A percentile compares a stretch with the other conserved stretches of the same genome.
Evolutionary conservation across 2,329 filamentous ascomycete genomes (phyloP).

Genomic region (Colletotrichum tabaci): DNA sequence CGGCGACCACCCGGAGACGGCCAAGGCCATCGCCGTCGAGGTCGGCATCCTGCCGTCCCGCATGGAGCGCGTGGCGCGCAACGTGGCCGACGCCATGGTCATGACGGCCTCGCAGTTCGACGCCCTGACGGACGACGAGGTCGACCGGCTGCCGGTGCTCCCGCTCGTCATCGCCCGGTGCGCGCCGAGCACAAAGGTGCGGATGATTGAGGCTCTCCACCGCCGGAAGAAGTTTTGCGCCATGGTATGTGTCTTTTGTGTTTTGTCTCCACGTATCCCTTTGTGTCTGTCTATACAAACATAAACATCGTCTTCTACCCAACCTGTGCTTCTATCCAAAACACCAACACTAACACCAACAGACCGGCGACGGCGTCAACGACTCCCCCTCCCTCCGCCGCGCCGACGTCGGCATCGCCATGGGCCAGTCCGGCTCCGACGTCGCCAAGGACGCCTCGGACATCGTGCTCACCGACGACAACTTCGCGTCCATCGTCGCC

Average conservation of each 20-base stretch:
- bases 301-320: too few relatives aligned
- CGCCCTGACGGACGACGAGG: slow-evolving; percentile 72
- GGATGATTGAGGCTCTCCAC: slow-evolving; percentile 82
- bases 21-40: slow-evolving; percentile 73
- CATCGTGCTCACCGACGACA: slow-evolving; percentile 80
- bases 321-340: too few relatives aligned
- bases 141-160: slow-evolving; percentile 75
- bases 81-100: slow-evolving; percentile 71
- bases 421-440: slow-evolving; percentile 74
- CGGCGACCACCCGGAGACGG: slow-evolving; percentile 76
- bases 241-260: slow-evolving; percentile 62
- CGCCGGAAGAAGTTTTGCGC: slow-evolving; percentile 76
- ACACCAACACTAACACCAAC: too few relatives aligned
- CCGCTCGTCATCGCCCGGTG: slow-evolving; percentile 80
- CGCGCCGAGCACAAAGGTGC: slow-evolving; percentile 78
- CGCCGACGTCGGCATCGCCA: slow-evolving; percentile 80
- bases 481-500: slow-evolving; percentile 80
- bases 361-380: slow-evolving; percentile 81
- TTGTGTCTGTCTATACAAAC: too few relatives aligned
- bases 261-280: too few relatives aligned
- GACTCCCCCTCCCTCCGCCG: slow-evolving; percentile 79
- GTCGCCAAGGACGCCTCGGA: slow-evolving; percentile 77
- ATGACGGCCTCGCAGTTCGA: slow-evolving; percentile 78
- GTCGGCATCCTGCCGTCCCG: slow-evolving; percentile 70
- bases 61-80: slow-evolving; percentile 64